Conservation (phyloP, 441 rosid species). For the Mallotus japonicus region DNA sequence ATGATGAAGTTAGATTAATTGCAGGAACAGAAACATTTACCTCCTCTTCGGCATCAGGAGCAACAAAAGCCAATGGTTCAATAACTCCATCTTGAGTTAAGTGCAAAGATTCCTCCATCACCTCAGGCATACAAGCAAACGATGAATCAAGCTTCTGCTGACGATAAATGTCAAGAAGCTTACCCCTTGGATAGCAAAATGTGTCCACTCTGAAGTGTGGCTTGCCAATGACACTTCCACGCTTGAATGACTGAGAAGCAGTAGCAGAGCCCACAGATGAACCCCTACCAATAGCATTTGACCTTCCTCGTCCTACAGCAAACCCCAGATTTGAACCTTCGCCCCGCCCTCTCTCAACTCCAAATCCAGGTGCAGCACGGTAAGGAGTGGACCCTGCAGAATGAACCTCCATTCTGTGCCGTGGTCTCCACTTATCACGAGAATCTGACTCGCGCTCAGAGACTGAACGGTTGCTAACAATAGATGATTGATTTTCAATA, state of each 20-base stretch:
- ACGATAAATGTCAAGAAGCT: slow-evolving; percentile 89
- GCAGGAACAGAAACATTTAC: slow-evolving; percentile 33
- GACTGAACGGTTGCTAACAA: slow-evolving; percentile 40
- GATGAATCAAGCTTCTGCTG: slow-evolving; percentile 46
- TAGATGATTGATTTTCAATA: slow-evolving; percentile 47
- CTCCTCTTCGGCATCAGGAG: slow-evolving; percentile 75
- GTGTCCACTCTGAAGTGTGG: slow-evolving; percentile 29
- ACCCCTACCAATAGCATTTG: slow-evolving; percentile 43
- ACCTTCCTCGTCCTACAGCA: slow-evolving; percentile 77
- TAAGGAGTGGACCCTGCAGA: slow-evolving; percentile 35
- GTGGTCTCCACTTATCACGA: slow-evolving; percentile 98
- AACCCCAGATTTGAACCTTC: slow-evolving; percentile 69
- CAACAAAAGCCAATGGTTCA: slow-evolving; percentile 75
- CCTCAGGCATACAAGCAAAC: slow-evolving; percentile 43
- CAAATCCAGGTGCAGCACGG: slow-evolving; percentile 93
- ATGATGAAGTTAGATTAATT: slow-evolving; percentile 5
- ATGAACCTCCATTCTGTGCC: slow-evolving; percentile 56
- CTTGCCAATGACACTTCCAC: slow-evolving; percentile 44
- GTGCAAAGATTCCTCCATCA: slow-evolving; percentile 56
- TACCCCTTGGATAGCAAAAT: slow-evolving; percentile 75
- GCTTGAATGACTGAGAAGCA: slow-evolving; percentile 26
- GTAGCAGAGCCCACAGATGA: slow-evolving; percentile 29
- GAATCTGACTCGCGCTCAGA: slow-evolving; percentile 78
- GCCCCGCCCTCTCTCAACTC: slow-evolving; percentile 59
- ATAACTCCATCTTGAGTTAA: slow-evolving; percentile 39